These are phyloP conservation scores for Phaffia rhodozyma DNA, from an alignment of 1,284 basidiomycete genomes.

Conservation along the genomic window DNA sequence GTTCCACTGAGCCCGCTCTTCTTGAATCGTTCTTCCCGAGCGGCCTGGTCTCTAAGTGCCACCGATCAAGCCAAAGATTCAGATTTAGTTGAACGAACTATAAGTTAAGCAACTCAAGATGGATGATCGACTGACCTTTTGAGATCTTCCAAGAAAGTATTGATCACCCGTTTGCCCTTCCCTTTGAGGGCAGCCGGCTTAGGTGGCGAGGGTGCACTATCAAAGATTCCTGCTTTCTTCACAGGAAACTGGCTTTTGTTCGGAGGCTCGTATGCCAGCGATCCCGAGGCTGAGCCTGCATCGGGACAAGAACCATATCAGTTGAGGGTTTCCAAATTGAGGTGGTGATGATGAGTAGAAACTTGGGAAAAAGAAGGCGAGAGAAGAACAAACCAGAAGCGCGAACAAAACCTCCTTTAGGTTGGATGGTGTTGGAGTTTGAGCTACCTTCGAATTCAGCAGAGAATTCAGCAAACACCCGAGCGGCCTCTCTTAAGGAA, in stretches of 20 bases:
- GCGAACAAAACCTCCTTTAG: constrained; percentile 19
- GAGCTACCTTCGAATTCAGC: constrained; percentile 59
- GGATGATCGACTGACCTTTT: constrained; percentile 53
- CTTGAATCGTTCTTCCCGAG: constrained; percentile 68
- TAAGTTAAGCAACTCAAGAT: no score
- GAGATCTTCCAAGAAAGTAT: constrained; percentile 81
- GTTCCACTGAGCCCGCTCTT: constrained; percentile 49
- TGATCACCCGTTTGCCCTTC: constrained; percentile 87
- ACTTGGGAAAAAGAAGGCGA: neutral
- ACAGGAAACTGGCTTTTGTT: neutral
- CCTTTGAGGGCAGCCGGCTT: constrained; percentile 46
- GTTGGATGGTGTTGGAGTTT: constrained; percentile 6
- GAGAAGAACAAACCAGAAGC: neutral
- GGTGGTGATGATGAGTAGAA: neutral
- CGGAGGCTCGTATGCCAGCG: constrained; percentile 6
- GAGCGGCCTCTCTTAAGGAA: constrained; percentile 30
- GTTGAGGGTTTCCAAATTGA: no score
- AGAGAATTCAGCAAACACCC: constrained; percentile 66
- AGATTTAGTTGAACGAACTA: no score
- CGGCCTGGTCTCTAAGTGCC: constrained; percentile 64
- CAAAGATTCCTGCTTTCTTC: no score
- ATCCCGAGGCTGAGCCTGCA: no score
- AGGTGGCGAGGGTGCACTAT: constrained; percentile 19
- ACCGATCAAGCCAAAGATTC: no score
- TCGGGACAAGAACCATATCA: no score